Evolutionary conservation across 805 yeast species (phyloP).

Genomic region (Lachancea meyersii): DNA sequence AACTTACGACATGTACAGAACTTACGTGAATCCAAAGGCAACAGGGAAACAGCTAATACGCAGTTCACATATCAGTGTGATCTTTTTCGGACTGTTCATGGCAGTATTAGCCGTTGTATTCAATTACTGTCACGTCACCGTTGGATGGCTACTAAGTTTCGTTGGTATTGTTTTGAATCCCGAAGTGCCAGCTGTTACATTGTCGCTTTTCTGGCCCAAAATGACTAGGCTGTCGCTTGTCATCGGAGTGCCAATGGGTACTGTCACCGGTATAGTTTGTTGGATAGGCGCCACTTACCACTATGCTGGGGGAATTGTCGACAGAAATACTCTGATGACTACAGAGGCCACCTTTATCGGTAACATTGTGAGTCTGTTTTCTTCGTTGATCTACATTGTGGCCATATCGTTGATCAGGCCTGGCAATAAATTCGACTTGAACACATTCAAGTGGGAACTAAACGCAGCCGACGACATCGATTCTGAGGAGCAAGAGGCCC

Average conservation of each 20-base stretch:
- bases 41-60: constrained; percentile 34
- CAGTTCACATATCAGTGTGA: constrained; percentile 32
- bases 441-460: constrained; percentile 17
- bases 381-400: constrained; percentile 28
- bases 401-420: constrained; percentile 30
- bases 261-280: constrained; percentile 48
- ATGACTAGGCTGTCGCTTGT: constrained; percentile 14
- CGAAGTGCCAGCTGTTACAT: constrained; percentile 30
- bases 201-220: constrained; percentile 29
- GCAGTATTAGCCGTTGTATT: constrained; percentile 36
- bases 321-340: constrained; percentile 40
- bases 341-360: constrained; percentile 43
- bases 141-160: constrained; percentile 38
- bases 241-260: constrained; percentile 39
- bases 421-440: constrained; percentile 30
- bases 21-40: constrained; percentile 37
- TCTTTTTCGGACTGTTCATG: constrained; percentile 38
- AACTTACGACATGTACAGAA: constrained; percentile 38
- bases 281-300: constrained; percentile 41
- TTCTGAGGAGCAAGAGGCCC: constrained; percentile 28
- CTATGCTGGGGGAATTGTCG: constrained; percentile 38
- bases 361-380: constrained; percentile 36
- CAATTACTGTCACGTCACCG: constrained; percentile 38
- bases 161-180: constrained; percentile 38
- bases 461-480: constrained; percentile 35